Evolutionary conservation across 108 stramenopile genomes (phyloP).

Genomic region (Seminavis robusta): DNA sequence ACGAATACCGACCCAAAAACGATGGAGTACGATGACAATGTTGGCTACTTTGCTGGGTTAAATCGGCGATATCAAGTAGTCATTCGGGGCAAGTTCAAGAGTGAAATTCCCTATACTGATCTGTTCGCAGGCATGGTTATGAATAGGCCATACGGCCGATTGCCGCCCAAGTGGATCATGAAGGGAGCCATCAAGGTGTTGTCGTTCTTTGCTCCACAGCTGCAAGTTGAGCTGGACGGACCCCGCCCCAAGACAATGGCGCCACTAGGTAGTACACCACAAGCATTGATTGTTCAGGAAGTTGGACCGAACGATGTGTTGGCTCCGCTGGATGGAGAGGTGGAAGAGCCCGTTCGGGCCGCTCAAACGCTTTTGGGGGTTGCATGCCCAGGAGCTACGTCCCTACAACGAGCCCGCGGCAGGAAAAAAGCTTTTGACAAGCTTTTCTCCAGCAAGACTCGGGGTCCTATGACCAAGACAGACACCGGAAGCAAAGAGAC

Average conservation of each 20-base stretch:
- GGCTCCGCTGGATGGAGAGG: slow-evolving; percentile 6
- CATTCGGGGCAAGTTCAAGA: slow-evolving; percentile 59
- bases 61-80: slow-evolving; percentile 62
- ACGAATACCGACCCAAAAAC: no score
- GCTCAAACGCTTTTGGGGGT: slow-evolving; percentile 34
- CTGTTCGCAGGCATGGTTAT: slow-evolving; percentile 62
- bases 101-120: slow-evolving; percentile 60
- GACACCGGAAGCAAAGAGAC: slow-evolving; percentile 53
- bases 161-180: slow-evolving; percentile 67
- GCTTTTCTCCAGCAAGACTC: slow-evolving; percentile 31
- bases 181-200: slow-evolving; percentile 61
- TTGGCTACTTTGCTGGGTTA: slow-evolving; percentile 52
- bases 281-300: slow-evolving; percentile 46
- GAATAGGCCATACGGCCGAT: slow-evolving; percentile 42
- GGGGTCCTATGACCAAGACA: slow-evolving; percentile 4
- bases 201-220: slow-evolving; percentile 69
- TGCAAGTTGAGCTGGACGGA: slow-evolving; percentile 65
- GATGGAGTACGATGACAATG: slow-evolving; percentile 34
- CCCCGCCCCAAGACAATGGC: slow-evolving; percentile 51
- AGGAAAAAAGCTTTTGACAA: slow-evolving; percentile 77
- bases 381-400: slow-evolving; percentile 23
- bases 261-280: slow-evolving; percentile 78
- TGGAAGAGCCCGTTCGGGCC: slow-evolving; percentile 24
- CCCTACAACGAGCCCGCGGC: slow-evolving; percentile 40
- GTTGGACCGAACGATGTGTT: neutral